Percentiles rank a stretch among this genome's conserved stretches.
Conservation (phyloP, 2,329 filamentous ascomycete genomes). For the Chaetomiaceae sp. region DNA sequence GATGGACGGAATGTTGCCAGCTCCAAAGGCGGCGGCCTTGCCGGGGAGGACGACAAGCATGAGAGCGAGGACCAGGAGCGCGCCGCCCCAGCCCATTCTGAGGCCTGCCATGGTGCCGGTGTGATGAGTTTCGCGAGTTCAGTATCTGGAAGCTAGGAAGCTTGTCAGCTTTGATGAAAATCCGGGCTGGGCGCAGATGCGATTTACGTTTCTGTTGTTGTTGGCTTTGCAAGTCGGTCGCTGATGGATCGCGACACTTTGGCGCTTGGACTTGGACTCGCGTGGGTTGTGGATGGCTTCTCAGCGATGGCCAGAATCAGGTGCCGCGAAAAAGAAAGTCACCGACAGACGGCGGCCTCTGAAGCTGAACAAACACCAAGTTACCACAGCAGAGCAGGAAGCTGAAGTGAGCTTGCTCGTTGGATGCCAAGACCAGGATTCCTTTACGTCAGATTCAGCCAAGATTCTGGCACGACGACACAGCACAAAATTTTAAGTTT, state of each 20-base stretch:
- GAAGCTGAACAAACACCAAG: conserved; percentile 1
- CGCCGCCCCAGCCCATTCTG: conserved; percentile 44
- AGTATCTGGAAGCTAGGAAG: too few species aligned
- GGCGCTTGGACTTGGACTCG: too few species aligned
- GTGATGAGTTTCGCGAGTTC: too few species aligned
- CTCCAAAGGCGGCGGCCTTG: conserved; percentile 59
- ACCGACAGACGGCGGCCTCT: not conserved
- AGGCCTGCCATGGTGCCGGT: conserved; percentile 42
- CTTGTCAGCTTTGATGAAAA: not conserved
- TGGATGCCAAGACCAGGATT: conserved; percentile 13
- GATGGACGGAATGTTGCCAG: conserved; percentile 67
- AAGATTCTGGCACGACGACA: too few species aligned
- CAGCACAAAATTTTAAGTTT: too few species aligned
- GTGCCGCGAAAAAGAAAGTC: not conserved
- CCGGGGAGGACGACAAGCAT: conserved; percentile 54
- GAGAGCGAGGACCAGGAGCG: conserved; percentile 50
- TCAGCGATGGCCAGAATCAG: not conserved
- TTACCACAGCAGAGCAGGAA: not conserved
- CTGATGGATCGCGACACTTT: not conserved
- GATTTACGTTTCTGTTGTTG: not conserved
- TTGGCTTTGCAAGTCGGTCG: not conserved
- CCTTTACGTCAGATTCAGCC: conserved; percentile 23
- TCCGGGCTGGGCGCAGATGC: not conserved
- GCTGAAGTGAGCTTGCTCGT: conserved; percentile 10
- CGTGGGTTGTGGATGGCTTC: too few species aligned